Base-by-base conservation (phyloP, 176 grass and related monocot genomes). In the Avena eriantha region DNA sequence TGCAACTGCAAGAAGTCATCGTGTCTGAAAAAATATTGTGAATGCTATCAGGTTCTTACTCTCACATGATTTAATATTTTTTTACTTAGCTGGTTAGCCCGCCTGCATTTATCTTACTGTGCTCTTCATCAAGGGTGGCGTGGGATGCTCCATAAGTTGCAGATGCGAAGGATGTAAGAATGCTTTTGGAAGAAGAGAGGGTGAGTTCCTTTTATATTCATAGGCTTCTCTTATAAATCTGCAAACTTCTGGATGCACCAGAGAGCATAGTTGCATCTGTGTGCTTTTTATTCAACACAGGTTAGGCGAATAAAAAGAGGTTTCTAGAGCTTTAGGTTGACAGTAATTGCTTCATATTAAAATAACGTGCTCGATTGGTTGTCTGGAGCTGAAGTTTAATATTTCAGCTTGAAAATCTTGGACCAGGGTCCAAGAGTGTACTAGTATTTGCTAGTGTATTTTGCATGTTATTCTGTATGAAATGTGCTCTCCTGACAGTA, bases 1-100 rank as follows among this genome's bases (percentile, higher is more conserved):
- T 99, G 97, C 85, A 99, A 99, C 82, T 99, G 97, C 79, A 99
- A 99, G 83, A 99, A 96, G 47, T 99, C 97, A 5, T 96, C 88
- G 0, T 99, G 97, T 82, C 79, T 94, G 46, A 99, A 99, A 84
- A 99, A 96, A 89, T 99, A 99, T 39, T 99, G 97, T 36, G 97
- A 99, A 94, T 99, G 97, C 46, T 99, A 91, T 80, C 97, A 99
- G 97, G 97, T 98, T 85, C 48, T 65, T 72, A 56, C 21, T 54
- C 85, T 79, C 76, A 48, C 45, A 74, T 85, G 58, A 61, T 92
- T 82, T 78, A 64, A 18, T 82, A 29, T 54, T 58, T 83, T n/a
- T 71, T 53, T 36, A 57, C 78, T 58, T 88, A 69, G 24, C 24
- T 53, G 48, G 74, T 65, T 88, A 74, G 41, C 39, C 49, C 16